Percentiles rank a stretch among this genome's conserved stretches.
Conservation (phyloP, 164 flowering plant genomes). For the Umbellularia californica region DNA sequence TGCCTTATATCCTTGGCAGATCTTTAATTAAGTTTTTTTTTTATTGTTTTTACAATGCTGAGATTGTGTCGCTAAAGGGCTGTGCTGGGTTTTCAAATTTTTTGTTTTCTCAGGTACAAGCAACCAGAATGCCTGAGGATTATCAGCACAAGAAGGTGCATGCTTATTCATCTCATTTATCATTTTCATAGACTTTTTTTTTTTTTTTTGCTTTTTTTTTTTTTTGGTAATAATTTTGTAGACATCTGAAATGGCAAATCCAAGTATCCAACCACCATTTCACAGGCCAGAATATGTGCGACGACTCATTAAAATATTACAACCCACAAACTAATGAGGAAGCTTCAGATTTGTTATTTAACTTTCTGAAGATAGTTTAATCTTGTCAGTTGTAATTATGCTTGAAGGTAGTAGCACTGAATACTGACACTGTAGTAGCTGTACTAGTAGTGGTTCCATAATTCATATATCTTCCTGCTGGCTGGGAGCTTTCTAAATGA, state of each 20-base stretch:
- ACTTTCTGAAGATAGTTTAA: neutral
- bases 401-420: neutral
- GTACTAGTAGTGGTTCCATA: too few relatives aligned
- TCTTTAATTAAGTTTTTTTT: too few relatives aligned
- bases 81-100: neutral
- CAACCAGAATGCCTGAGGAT: conserved; percentile 82
- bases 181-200: neutral
- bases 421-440: too few relatives aligned
- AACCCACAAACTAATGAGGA: too few relatives aligned
- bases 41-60: too few relatives aligned
- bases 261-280: neutral
- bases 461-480: too few relatives aligned
- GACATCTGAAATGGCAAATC: neutral
- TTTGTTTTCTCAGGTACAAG: conserved; percentile 56
- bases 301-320: too few relatives aligned
- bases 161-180: neutral
- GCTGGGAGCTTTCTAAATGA: too few relatives aligned
- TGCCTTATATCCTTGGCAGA: too few relatives aligned
- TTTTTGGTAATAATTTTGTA: neutral
- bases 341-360: too few relatives aligned
- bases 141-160: conserved; percentile 71
- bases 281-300: neutral
- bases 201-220: too few relatives aligned
- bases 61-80: too few relatives aligned
- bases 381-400: neutral